A percentile compares a stretch with the other conserved stretches of the same genome.
Conservation (phyloP, 2,329 filamentous ascomycete genomes). For the Elsinoe ampelina region DNA sequence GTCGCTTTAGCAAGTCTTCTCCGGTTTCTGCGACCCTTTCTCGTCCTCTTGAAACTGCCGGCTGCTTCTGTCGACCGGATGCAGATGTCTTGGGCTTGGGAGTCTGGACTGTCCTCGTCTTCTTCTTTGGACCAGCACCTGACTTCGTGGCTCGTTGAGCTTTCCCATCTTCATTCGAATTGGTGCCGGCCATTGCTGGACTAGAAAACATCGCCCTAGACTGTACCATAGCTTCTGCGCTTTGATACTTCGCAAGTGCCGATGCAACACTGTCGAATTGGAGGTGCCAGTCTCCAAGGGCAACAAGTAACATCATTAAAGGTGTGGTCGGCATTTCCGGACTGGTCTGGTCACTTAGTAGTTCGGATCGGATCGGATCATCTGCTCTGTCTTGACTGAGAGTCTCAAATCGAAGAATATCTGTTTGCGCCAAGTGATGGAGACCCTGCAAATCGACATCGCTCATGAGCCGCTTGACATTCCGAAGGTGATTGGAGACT, state of each 20-base stretch:
- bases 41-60: no score
- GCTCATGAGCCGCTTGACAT: not conserved
- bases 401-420: not conserved
- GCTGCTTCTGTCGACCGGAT: not conserved
- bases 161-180: not conserved
- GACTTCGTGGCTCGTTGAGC: not conserved
- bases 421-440: not conserved
- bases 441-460: not conserved
- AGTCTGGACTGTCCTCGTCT: not conserved
- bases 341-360: no score
- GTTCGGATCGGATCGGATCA: no score
- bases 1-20: not conserved
- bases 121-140: not conserved
- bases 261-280: not conserved
- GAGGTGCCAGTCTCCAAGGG: constrained; percentile 2
- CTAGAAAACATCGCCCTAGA: not conserved
- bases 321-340: not conserved
- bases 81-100: not conserved
- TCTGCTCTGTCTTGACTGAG: not conserved
- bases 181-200: no score
- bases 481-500: not conserved
- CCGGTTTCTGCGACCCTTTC: no score
- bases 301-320: not conserved
- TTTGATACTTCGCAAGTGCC: constrained; percentile 1
- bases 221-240: not conserved